These are phyloP conservation scores for Suhomyces taliae DNA, from an alignment of 1,139 yeast species.

Conservation along the genomic window DNA sequence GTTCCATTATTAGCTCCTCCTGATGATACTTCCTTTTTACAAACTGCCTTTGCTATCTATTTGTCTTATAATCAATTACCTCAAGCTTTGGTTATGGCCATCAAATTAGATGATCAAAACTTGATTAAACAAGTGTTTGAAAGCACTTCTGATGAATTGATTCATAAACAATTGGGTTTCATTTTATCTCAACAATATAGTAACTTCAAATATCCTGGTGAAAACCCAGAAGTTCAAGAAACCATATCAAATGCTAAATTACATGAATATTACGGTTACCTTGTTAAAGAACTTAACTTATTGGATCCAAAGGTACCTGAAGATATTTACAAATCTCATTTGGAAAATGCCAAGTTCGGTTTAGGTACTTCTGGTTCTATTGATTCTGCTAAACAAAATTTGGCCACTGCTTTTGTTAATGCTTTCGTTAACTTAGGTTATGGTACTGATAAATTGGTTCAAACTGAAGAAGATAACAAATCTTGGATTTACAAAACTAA, in stretches of 20 bases:
- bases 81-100: slow-evolving; percentile 87
- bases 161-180: slow-evolving; percentile 89
- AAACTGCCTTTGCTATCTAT: slow-evolving; percentile 90
- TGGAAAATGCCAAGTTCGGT: slow-evolving; percentile 67
- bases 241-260: slow-evolving; percentile 79
- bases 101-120: slow-evolving; percentile 80
- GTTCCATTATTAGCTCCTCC: slow-evolving; percentile 96
- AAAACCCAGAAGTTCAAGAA: slow-evolving; percentile 78
- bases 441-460: slow-evolving; percentile 79
- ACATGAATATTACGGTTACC: slow-evolving; percentile 75
- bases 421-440: slow-evolving; percentile 90
- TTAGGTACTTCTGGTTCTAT: slow-evolving; percentile 62
- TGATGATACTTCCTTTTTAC: slow-evolving; percentile 81
- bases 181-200: slow-evolving; percentile 86
- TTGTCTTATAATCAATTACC: slow-evolving; percentile 77
- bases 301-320: slow-evolving; percentile 92
- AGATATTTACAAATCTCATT: slow-evolving; percentile 88
- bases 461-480: slow-evolving; percentile 68
- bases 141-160: slow-evolving; percentile 64
- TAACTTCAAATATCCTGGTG: slow-evolving; percentile 63
- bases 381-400: slow-evolving; percentile 92
- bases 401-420: slow-evolving; percentile 94
- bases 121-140: slow-evolving; percentile 78
- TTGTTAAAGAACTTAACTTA: slow-evolving; percentile 83
- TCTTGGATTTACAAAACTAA: slow-evolving; percentile 92